phyloP scores from a whole-genome alignment of 2,329 filamentous ascomycete genomes.

The Clonostachys rhizophaga region DNA sequence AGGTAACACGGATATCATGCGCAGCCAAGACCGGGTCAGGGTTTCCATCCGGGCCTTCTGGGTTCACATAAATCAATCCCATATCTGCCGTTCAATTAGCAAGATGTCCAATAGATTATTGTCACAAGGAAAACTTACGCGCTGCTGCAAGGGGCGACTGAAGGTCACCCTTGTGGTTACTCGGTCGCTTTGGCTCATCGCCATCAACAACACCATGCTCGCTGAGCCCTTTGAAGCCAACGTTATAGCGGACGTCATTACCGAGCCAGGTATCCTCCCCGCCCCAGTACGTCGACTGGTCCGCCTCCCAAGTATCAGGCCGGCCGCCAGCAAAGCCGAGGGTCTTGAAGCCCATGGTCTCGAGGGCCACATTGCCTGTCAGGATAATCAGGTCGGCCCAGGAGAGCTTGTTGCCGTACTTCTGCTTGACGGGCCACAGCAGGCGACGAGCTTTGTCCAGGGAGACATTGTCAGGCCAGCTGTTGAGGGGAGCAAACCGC shows the following conservation, averaged over 20 bases:
- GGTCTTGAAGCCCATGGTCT: conserved; percentile 71
- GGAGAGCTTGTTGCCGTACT: conserved; percentile 79
- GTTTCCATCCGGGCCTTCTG: conserved; percentile 60
- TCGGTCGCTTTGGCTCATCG: no score
- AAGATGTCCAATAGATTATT: no score
- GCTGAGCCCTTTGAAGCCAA: conserved; percentile 36
- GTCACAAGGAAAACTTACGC: no score
- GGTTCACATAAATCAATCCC: conserved; percentile 77
- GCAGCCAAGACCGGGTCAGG: conserved; percentile 67
- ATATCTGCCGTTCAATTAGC: conserved; percentile 28
- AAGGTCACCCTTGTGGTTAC: no score
- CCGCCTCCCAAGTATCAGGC: conserved; percentile 67
- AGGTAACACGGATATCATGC: conserved; percentile 69
- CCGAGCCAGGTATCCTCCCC: conserved; percentile 61
- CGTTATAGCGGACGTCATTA: conserved; percentile 25
- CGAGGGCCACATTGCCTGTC: conserved; percentile 71
- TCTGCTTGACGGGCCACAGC: conserved; percentile 78
- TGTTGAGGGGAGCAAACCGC: conserved; percentile 74
- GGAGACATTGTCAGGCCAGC: conserved; percentile 75
- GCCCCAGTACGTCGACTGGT: conserved; percentile 70
- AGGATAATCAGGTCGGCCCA: conserved; percentile 72
- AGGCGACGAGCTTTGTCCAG: conserved; percentile 78
- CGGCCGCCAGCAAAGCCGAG: conserved; percentile 73
- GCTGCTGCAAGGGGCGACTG: no score
- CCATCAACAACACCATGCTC: conserved; percentile 41